Evolutionary conservation across 2,329 filamentous ascomycete species (phyloP).

Genomic region (Ampelomyces quisqualis): DNA sequence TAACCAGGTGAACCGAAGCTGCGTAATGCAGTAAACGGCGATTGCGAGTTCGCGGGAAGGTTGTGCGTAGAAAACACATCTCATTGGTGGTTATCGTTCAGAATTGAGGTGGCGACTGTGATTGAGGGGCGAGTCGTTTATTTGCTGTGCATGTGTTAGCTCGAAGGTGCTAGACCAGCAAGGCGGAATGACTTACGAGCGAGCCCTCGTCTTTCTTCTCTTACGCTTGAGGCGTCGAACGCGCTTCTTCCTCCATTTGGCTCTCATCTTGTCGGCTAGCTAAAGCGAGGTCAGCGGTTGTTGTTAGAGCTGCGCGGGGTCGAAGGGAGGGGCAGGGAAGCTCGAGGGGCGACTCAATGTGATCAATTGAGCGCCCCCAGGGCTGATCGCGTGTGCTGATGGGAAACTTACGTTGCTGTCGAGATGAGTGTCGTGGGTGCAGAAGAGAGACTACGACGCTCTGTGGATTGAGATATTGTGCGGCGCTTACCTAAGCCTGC

Average conservation of each 20-base stretch:
- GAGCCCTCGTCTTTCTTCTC: slow-evolving; percentile 99
- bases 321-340: slow-evolving; percentile 4
- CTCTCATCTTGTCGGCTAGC: slow-evolving; percentile 68
- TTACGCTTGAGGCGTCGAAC: slow-evolving; percentile 99
- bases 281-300: slow-evolving; percentile 34
- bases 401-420: slow-evolving; percentile 45
- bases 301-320: slow-evolving; percentile 15
- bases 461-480: slow-evolving; percentile 15
- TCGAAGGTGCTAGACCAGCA: neutral
- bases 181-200: slow-evolving; percentile 69
- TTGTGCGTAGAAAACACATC: slow-evolving; percentile 28
- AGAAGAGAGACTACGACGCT: slow-evolving; percentile 34
- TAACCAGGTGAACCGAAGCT: slow-evolving; percentile 19
- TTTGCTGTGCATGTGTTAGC: slow-evolving; percentile 42
- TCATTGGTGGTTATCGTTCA: slow-evolving; percentile 32
- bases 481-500: slow-evolving; percentile 4
- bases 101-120: slow-evolving; percentile 39
- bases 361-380: slow-evolving; percentile 30
- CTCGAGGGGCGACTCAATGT: slow-evolving; percentile 7
- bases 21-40: slow-evolving; percentile 24
- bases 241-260: slow-evolving; percentile 99
- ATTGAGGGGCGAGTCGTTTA: slow-evolving; percentile 52
- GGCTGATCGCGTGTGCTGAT: slow-evolving; percentile 3
- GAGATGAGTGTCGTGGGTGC: slow-evolving; percentile 48
- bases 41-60: slow-evolving; percentile 24